A percentile compares a stretch with the other conserved stretches of the same genome.
phyloP scores from a whole-genome alignment of 768 basidiomycete species.

The Imleria badia region DNA sequence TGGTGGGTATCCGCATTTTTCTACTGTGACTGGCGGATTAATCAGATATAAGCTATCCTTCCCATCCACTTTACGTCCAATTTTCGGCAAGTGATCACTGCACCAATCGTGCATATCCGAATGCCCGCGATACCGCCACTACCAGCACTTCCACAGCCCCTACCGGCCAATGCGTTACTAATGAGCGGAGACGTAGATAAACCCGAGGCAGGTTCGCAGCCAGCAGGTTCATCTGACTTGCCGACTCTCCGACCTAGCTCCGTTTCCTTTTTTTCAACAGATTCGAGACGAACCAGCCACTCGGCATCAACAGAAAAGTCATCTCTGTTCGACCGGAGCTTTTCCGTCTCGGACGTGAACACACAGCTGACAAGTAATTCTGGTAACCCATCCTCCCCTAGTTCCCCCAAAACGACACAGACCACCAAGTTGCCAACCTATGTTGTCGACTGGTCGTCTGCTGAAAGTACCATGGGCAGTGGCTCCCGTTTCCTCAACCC shows the following conservation, averaged over 20 bases:
- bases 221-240: slow-evolving; percentile 11
- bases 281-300: slow-evolving; percentile 35
- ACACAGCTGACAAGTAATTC: slow-evolving; percentile 22
- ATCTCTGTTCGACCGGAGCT: slow-evolving; percentile 30
- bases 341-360: slow-evolving; percentile 27
- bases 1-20: slow-evolving; percentile 39
- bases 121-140: slow-evolving; percentile 72
- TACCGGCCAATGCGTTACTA: slow-evolving; percentile 26
- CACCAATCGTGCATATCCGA: slow-evolving; percentile 61
- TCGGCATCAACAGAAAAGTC: slow-evolving; percentile 36
- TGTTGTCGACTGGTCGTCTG: slow-evolving; percentile 47
- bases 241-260: slow-evolving; percentile 40
- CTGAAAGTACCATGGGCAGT: slow-evolving; percentile 40
- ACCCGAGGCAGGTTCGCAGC: slow-evolving; percentile 21
- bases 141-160: slow-evolving; percentile 41
- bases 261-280: slow-evolving; percentile 52
- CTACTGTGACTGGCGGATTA: not conserved
- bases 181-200: slow-evolving; percentile 27
- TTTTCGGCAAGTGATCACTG: slow-evolving; percentile 62
- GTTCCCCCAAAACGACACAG: slow-evolving; percentile 8
- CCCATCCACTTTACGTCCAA: slow-evolving; percentile 71
- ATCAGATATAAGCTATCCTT: slow-evolving; percentile 49
- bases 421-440: slow-evolving; percentile 34
- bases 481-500: slow-evolving; percentile 36
- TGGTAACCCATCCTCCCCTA: slow-evolving; percentile 22